Evolutionary conservation across 352 stramenopile genomes (phyloP).

Genomic region (Phytophthora megakarya): DNA sequence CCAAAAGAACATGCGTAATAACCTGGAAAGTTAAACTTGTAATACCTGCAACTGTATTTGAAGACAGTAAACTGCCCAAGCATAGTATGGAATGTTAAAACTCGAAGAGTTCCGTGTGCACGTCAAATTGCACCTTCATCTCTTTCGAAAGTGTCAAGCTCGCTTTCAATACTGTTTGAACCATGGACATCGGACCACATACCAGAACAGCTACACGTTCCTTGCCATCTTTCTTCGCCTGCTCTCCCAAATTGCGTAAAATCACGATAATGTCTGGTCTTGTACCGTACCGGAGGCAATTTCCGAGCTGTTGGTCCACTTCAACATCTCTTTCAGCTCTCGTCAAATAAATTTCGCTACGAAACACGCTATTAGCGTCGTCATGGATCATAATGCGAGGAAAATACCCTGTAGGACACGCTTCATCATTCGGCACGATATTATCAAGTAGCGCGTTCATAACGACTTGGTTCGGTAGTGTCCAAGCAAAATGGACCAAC

Average conservation of each 20-base stretch:
- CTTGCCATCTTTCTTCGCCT: slow-evolving; percentile 22
- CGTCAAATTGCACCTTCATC: slow-evolving; percentile 38
- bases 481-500: slow-evolving; percentile 47
- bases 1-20: too few relatives aligned
- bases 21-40: too few relatives aligned
- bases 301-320: slow-evolving; percentile 24
- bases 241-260: slow-evolving; percentile 28
- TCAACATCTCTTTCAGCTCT: slow-evolving; percentile 24
- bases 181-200: slow-evolving; percentile 39
- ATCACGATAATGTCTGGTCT: slow-evolving; percentile 26
- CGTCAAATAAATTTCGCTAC: slow-evolving; percentile 47
- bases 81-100: slow-evolving; percentile 30
- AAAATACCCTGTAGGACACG: slow-evolving; percentile 8
- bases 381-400: background rate
- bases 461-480: slow-evolving; percentile 36
- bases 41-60: too few relatives aligned
- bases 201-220: slow-evolving; percentile 44
- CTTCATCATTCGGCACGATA: background rate
- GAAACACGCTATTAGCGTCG: slow-evolving; percentile 2
- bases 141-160: slow-evolving; percentile 24
- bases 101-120: slow-evolving; percentile 39
- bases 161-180: slow-evolving; percentile 18
- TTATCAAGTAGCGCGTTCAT: slow-evolving; percentile 25
- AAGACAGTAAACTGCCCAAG: too few relatives aligned
- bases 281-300: slow-evolving; percentile 27